phyloP scores from a whole-genome alignment of 257 asterid genomes.

The Primulina huaijiensis region DNA sequence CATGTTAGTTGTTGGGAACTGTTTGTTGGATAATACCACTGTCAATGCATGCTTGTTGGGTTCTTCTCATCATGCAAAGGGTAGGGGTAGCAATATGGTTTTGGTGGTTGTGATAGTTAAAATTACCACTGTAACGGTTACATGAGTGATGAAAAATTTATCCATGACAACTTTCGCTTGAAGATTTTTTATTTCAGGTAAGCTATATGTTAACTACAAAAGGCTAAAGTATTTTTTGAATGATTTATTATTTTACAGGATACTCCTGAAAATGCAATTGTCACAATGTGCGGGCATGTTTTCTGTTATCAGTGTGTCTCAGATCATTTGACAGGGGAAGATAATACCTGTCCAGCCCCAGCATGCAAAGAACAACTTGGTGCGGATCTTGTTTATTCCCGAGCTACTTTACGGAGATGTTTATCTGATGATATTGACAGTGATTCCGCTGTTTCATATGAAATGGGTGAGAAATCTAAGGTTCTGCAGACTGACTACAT shows the following conservation, averaged over 20 bases:
- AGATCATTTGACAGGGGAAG: constrained; percentile 81
- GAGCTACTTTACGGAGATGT: constrained; percentile 59
- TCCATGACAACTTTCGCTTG: constrained; percentile 6
- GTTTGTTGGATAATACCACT: neutral
- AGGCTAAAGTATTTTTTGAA: constrained; percentile 25
- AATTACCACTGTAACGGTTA: neutral
- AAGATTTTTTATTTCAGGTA: neutral
- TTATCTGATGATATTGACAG: constrained; percentile 45
- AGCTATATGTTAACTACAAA: constrained; percentile 12
- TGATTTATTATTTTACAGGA: constrained; percentile 53
- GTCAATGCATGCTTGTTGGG: neutral
- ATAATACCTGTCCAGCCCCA: constrained; percentile 75
- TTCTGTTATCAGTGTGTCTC: constrained; percentile 92
- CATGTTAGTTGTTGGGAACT: neutral
- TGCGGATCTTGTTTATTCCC: constrained; percentile 72
- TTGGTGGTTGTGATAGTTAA: neutral
- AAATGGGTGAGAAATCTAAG: constrained; percentile 40
- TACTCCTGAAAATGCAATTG: constrained; percentile 97
- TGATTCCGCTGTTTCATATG: constrained; percentile 40
- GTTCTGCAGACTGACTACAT: constrained; percentile 49
- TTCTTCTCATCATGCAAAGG: constrained; percentile 1
- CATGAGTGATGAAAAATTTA: constrained; percentile 4
- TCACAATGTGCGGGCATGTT: constrained; percentile 91
- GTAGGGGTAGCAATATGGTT: constrained; percentile 15
- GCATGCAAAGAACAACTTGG: constrained; percentile 86